Evolutionary conservation across 148 eudicot genomes (phyloP).

Genomic region (Pharnaceum exiguum): DNA sequence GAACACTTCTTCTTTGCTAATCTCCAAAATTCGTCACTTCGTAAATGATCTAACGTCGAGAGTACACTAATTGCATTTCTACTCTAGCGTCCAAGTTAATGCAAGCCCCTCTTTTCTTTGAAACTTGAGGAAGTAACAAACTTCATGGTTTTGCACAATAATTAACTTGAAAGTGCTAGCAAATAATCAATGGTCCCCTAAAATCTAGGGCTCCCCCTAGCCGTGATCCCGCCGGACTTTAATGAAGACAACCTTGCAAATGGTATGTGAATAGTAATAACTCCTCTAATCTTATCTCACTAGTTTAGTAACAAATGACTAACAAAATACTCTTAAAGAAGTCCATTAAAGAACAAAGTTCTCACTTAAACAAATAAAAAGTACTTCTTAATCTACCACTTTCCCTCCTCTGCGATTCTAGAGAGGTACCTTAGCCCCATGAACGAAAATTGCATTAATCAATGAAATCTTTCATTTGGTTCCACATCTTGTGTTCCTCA

Average conservation of each 20-base stretch:
- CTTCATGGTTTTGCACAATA: not conserved
- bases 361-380: too few species aligned
- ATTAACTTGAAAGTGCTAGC: not conserved
- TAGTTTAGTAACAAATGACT: not conserved
- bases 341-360: not conserved
- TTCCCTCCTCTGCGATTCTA: too few species aligned
- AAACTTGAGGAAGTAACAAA: not conserved
- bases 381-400: too few species aligned
- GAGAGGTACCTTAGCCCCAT: too few species aligned
- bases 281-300: not conserved
- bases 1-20: too few species aligned
- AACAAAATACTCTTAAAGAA: not conserved
- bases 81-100: slow-evolving; percentile 12
- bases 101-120: not conserved
- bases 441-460: too few species aligned
- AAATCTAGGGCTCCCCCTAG: slow-evolving; percentile 15
- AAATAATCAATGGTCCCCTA: slow-evolving; percentile 11
- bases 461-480: slow-evolving; percentile 9
- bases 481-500: slow-evolving; percentile 19
- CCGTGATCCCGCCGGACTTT: slow-evolving; percentile 34
- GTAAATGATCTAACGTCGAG: not conserved
- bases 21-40: too few species aligned
- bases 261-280: slow-evolving; percentile 3
- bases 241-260: slow-evolving; percentile 13
- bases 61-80: too few species aligned